Evolutionary conservation across 164 flowering plant species (phyloP), one percentile per base, ranked within the genome.

Genomic region (Nymphaea thermarum): DNA sequence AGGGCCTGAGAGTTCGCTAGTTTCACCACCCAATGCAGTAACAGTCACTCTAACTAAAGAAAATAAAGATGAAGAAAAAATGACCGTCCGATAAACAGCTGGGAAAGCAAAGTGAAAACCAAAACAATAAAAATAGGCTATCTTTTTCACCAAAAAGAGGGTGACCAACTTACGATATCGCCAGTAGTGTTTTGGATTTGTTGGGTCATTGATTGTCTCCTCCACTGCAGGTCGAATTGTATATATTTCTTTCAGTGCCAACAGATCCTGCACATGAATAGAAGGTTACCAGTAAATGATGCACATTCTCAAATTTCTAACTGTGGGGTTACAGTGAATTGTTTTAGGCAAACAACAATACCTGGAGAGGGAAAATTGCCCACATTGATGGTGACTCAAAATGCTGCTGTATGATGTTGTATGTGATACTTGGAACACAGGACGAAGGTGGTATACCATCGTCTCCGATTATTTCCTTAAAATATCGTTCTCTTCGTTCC

Each of bases 351-450:
- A 25, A 25, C 10, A 55, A 64, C 43, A 42, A 17, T 86, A 93
- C 99, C 99, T 94, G 97, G 68, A 94, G 87, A 43, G 99, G 99
- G 73, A 94, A 87, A 65, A 94, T 91, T 57, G 99, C 91, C 99
- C 99, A 94, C 99, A 94, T 94, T 44, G 99, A 94, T 61, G 99
- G 99, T 70, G 96, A 73, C 79, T 94, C 96, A 53, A 88, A 80
- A 77, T 94, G 99, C 75, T 88, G 89, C 44, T 83, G 80, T 65
- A 94, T 65, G 67, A 89, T 66, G 72, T 82, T 88, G 63, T 83
- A 44, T 5, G 84, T 88, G 70, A 94, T 72, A 14, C 86, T 94
- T n/a, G 99, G 99, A 75, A 77, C 71, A 74, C 99, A 94, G 65
- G 65, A 73, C 72, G 78, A 71, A 51, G 97, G 99, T 42, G 97